Conservation (phyloP, 176 grass and related monocot species). For the Cenchrus purpureus region DNA sequence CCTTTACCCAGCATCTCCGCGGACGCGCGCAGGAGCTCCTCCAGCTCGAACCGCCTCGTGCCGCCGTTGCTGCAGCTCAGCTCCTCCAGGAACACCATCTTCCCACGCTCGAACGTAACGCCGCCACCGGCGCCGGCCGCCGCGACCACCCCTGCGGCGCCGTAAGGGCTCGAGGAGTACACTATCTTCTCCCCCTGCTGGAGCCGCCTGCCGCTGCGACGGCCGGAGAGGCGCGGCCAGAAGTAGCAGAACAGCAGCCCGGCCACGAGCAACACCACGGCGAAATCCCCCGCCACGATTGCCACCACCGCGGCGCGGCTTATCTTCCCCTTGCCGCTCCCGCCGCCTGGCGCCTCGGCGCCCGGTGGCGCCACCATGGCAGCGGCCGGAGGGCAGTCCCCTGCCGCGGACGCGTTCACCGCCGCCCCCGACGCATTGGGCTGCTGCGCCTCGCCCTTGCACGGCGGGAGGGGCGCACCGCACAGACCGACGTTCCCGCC, state of each 20-base stretch:
- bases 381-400: slow-evolving; percentile 45
- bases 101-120: slow-evolving; percentile 69
- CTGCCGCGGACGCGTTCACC: slow-evolving; percentile 28
- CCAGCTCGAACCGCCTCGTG: slow-evolving; percentile 74
- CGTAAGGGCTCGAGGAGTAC: slow-evolving; percentile 94
- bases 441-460: slow-evolving; percentile 39
- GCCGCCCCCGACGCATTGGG: slow-evolving; percentile 43
- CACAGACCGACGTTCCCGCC: slow-evolving; percentile 64
- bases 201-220: slow-evolving; percentile 49
- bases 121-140: not conserved
- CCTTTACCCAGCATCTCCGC: slow-evolving; percentile 99
- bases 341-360: slow-evolving; percentile 12
- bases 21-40: slow-evolving; percentile 89
- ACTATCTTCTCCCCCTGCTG: slow-evolving; percentile 97
- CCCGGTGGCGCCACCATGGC: slow-evolving; percentile 55
- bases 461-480: slow-evolving; percentile 63
- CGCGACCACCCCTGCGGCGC: slow-evolving; percentile 38
- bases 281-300: slow-evolving; percentile 85
- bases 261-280: slow-evolving; percentile 75
- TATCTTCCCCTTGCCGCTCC: slow-evolving; percentile 51
- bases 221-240: slow-evolving; percentile 81
- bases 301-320: slow-evolving; percentile 67
- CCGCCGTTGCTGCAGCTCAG: not conserved
- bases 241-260: slow-evolving; percentile 92
- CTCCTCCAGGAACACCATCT: slow-evolving; percentile 81